These are phyloP conservation scores for Candida peoriensis DNA, from an alignment of 805 yeast genomes.

Conservation along the genomic window DNA sequence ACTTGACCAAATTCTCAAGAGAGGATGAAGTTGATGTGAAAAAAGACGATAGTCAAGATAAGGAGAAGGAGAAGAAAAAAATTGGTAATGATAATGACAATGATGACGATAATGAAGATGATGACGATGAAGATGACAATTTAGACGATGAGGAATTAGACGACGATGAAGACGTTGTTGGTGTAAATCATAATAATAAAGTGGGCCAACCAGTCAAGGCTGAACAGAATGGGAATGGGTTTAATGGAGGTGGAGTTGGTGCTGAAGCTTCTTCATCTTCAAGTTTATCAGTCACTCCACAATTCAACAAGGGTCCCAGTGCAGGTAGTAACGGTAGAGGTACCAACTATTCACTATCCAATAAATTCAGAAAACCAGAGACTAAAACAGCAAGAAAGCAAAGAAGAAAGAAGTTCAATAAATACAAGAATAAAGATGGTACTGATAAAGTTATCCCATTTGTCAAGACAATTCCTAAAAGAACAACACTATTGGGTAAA, in stretches of 20 bases:
- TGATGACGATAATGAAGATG: conserved; percentile 19
- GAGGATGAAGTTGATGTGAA: conserved; percentile 17
- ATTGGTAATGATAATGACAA: conserved; percentile 1
- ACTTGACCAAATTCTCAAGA: conserved; percentile 51
- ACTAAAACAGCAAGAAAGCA: conserved; percentile 12
- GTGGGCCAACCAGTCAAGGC: too few species aligned
- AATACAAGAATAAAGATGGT: conserved; percentile 32
- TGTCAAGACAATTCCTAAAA: conserved; percentile 83
- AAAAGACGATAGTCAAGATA: background rate
- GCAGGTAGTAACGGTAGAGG: too few species aligned
- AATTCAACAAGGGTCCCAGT: conserved; percentile 25
- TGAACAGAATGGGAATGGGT: too few species aligned
- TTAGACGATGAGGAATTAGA: too few species aligned
- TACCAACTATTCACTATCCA: too few species aligned
- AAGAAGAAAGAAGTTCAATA: conserved; percentile 33
- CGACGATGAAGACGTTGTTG: too few species aligned
- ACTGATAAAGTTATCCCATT: conserved; percentile 59
- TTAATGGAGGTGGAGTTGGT: too few species aligned
- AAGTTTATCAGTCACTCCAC: background rate
- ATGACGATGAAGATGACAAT: too few species aligned
- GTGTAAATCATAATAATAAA: too few species aligned
- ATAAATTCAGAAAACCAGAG: conserved; percentile 8
- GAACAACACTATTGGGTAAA: conserved; percentile 81
- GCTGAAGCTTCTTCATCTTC: too few species aligned
- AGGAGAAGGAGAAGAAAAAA: conserved; percentile 4